These are phyloP conservation scores for Phytophthora foliorum DNA, from an alignment of 352 stramenopile species.

Conservation along the genomic window DNA sequence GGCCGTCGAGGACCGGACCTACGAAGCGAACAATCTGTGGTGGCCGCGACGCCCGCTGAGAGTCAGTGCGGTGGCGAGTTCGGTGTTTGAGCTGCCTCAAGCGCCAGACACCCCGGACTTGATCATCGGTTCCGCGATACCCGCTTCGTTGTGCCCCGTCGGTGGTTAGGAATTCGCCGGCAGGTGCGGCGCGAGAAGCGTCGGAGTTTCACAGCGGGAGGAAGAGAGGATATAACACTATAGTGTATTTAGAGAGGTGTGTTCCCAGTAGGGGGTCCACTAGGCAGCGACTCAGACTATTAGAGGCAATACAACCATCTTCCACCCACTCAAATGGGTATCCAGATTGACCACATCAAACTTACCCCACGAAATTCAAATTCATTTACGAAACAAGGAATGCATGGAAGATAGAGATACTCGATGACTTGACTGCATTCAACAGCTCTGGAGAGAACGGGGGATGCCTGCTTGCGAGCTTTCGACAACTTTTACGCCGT, in stretches of 20 bases:
- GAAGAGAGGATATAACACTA: too few relatives aligned
- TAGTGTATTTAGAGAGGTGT: too few relatives aligned
- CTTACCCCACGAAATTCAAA: not conserved
- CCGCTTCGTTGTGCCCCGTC: not conserved
- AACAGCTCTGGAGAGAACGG: conserved; percentile 21
- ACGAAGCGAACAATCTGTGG: not conserved
- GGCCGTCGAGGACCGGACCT: not conserved
- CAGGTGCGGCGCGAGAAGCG: not conserved
- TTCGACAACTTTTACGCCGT: conserved; percentile 6
- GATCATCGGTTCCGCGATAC: not conserved
- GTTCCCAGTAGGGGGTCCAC: too few relatives aligned
- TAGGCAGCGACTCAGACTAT: too few relatives aligned
- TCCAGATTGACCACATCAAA: too few relatives aligned
- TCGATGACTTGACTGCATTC: not conserved
- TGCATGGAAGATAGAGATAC: not conserved
- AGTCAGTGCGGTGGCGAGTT: not conserved
- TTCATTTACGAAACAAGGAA: not conserved
- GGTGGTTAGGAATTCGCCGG: not conserved
- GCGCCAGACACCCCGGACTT: not conserved
- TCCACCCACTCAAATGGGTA: too few relatives aligned
- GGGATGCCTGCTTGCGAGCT: conserved; percentile 26
- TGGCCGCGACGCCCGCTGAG: not conserved
- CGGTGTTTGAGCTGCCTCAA: not conserved
- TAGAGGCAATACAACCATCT: too few relatives aligned
- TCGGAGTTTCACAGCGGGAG: too few relatives aligned